Percentiles rank a stretch among this genome's conserved stretches.
Conservation (phyloP, 1,284 basidiomycete species). For the Microbotryum saponariae region DNA sequence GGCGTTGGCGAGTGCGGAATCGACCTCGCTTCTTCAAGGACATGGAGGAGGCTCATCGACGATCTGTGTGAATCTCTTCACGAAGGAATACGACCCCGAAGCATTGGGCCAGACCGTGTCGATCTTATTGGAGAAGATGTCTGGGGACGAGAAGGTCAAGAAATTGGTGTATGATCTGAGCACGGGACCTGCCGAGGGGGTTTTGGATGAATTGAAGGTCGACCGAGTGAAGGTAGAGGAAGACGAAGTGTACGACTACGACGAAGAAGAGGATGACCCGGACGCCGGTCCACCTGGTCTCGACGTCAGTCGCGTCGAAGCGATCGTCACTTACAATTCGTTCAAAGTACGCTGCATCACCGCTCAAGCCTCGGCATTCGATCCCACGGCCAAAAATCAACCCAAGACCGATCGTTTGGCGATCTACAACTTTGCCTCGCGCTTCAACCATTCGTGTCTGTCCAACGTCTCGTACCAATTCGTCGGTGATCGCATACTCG, state of each 20-base stretch:
- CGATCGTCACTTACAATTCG: slow-evolving; percentile 28
- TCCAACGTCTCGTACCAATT: slow-evolving; percentile 36
- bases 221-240: slow-evolving; percentile 6
- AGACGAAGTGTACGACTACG: not conserved
- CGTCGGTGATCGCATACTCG: slow-evolving; percentile 33
- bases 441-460: slow-evolving; percentile 33
- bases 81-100: slow-evolving; percentile 16
- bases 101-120: slow-evolving; percentile 7
- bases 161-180: not conserved
- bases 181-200: not conserved
- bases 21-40: not conserved
- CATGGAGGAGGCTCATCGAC: slow-evolving; percentile 1
- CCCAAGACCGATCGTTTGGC: slow-evolving; percentile 3
- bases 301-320: slow-evolving; percentile 23
- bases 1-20: slow-evolving; percentile 19
- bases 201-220: not conserved
- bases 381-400: not conserved
- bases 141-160: not conserved
- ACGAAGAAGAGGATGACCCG: not conserved
- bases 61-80: slow-evolving; percentile 23
- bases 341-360: slow-evolving; percentile 28
- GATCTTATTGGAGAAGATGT: slow-evolving; percentile 5
- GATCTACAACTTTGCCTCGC: slow-evolving; percentile 28
- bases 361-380: not conserved
- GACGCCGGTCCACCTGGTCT: not conserved